Evolutionary conservation across 1,284 basidiomycete species (phyloP).

Genomic region (Ustilago curta): DNA sequence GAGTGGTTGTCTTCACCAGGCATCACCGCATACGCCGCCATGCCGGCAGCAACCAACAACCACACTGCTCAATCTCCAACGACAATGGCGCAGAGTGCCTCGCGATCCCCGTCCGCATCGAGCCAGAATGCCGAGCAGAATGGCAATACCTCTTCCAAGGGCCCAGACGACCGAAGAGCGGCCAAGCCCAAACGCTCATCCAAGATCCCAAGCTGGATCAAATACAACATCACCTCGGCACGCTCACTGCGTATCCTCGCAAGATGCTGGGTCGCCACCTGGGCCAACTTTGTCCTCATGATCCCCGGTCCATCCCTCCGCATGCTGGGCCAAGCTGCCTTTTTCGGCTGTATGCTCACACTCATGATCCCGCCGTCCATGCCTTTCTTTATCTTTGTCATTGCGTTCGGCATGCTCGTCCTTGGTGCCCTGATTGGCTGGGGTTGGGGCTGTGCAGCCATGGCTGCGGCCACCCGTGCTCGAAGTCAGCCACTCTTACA

Average conservation of each 20-base stretch:
- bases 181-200: constrained; percentile 1
- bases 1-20: not conserved
- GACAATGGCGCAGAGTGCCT: not conserved
- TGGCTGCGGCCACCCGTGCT: constrained; percentile 77
- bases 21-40: constrained; percentile 4
- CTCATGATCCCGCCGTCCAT: constrained; percentile 66
- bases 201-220: constrained; percentile 50
- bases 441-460: constrained; percentile 79
- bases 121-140: not conserved
- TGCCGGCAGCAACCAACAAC: constrained; percentile 9
- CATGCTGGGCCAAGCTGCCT: constrained; percentile 64
- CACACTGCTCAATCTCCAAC: constrained; percentile 1
- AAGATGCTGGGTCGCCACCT: constrained; percentile 65
- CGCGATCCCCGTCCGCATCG: not conserved
- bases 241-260: constrained; percentile 43
- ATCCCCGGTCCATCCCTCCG: constrained; percentile 54
- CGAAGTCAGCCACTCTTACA: constrained; percentile 74
- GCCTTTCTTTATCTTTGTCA: constrained; percentile 59
- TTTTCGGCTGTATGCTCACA: constrained; percentile 60
- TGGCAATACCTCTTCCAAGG: not conserved
- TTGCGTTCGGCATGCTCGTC: constrained; percentile 73
- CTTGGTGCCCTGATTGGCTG: constrained; percentile 79
- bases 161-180: not conserved
- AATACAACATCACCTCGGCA: constrained; percentile 38
- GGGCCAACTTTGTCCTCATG: constrained; percentile 64